Percentiles rank a stretch among this genome's conserved stretches.
These are phyloP conservation scores for Suhomyces anneliseae DNA, from an alignment of 1,139 yeast species.

Conservation along the genomic window DNA sequence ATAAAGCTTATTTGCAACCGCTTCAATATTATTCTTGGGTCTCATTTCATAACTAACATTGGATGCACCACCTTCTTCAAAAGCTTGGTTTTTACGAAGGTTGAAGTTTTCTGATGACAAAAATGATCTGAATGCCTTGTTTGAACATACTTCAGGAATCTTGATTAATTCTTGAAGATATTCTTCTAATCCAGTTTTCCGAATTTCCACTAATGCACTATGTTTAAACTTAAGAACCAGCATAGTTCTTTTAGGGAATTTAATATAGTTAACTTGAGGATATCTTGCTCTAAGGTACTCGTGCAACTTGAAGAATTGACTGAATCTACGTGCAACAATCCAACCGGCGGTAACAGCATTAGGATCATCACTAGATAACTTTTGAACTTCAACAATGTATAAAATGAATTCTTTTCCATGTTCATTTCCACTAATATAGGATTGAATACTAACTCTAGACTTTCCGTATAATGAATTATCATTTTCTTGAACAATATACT, in stretches of 20 bases:
- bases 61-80: constrained; percentile 19
- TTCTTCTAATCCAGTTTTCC: constrained; percentile 60
- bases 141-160: constrained; percentile 71
- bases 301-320: constrained; percentile 76
- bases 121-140: constrained; percentile 70
- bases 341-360: constrained; percentile 68
- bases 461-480: constrained; percentile 77
- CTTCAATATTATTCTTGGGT: constrained; percentile 26
- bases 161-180: constrained; percentile 60
- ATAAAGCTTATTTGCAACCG: constrained; percentile 45
- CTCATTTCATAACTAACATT: constrained; percentile 1
- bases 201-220: constrained; percentile 59
- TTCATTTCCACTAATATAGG: constrained; percentile 60
- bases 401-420: constrained; percentile 61
- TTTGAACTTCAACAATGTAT: constrained; percentile 77
- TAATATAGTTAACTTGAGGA: constrained; percentile 48
- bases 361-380: constrained; percentile 43
- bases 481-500: constrained; percentile 77
- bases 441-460: constrained; percentile 63
- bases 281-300: constrained; percentile 59
- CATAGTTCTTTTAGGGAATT: constrained; percentile 63
- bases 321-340: constrained; percentile 86
- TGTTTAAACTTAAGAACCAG: constrained; percentile 68
- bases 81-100: constrained; percentile 35
- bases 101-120: constrained; percentile 70